Conservation (phyloP, 139 green algal genomes). For the Microglena sp. region DNA sequence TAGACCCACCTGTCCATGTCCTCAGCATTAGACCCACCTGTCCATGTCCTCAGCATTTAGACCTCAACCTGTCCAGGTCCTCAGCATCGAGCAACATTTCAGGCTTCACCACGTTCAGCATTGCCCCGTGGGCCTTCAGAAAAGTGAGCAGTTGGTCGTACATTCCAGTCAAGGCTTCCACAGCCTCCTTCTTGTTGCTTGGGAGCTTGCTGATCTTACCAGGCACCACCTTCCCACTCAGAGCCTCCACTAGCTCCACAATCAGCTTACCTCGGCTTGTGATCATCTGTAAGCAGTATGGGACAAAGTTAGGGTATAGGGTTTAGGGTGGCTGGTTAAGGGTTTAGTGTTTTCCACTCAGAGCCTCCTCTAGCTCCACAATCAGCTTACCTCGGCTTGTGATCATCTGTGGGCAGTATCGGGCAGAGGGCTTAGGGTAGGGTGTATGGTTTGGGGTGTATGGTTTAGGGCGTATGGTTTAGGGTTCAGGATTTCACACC, state of each 20-base stretch:
- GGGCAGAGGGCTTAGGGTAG: too few species aligned
- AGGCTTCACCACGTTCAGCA: conserved; percentile 64
- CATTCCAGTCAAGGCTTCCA: conserved; percentile 36
- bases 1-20: too few species aligned
- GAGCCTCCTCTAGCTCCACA: conserved; percentile 58
- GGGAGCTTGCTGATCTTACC: conserved; percentile 26
- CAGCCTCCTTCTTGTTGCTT: conserved; percentile 37
- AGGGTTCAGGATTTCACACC: too few species aligned
- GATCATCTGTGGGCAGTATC: conserved; percentile 41
- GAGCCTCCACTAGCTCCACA: conserved; percentile 58
- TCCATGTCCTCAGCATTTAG: too few species aligned
- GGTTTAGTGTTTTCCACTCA: too few species aligned
- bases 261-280: conserved; percentile 43
- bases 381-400: conserved; percentile 43
- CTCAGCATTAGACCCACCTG: too few species aligned
- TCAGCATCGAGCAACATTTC: conserved; percentile 58
- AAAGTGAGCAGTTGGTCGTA: conserved; percentile 47
- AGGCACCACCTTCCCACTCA: conserved; percentile 54
- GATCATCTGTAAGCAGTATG: conserved; percentile 41
- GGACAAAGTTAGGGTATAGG: too few species aligned
- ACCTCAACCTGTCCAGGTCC: too few species aligned
- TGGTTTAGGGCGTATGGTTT: too few species aligned
- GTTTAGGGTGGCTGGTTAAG: too few species aligned
- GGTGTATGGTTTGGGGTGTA: too few species aligned
- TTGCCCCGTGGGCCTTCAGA: conserved; percentile 54